phyloP scores from a whole-genome alignment of 768 basidiomycete genomes.

The Pholiota conissans region DNA sequence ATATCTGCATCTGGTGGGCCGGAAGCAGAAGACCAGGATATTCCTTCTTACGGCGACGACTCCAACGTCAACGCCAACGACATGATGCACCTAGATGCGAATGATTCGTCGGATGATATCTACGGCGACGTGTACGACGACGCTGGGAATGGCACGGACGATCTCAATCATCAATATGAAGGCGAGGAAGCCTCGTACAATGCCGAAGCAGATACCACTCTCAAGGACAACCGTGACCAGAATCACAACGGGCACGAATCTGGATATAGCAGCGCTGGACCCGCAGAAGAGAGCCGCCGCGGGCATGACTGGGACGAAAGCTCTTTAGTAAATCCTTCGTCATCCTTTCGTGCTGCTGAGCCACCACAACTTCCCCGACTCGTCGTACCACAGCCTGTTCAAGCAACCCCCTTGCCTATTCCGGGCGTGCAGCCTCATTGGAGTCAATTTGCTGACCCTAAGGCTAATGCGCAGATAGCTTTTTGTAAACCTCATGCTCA shows the following conservation, averaged over 20 bases:
- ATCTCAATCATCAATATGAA: not conserved
- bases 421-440: constrained; percentile 33
- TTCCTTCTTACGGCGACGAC: not conserved
- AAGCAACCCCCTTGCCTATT: constrained; percentile 14
- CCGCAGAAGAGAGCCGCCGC: not conserved
- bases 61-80: not conserved
- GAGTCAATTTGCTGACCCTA: constrained; percentile 44
- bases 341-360: not conserved
- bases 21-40: constrained; percentile 4
- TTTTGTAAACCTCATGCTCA: constrained; percentile 43
- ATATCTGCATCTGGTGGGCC: constrained; percentile 7
- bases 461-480: constrained; percentile 28
- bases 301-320: constrained; percentile 11
- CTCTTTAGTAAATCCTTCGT: not conserved
- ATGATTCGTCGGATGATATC: not conserved
- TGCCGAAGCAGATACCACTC: not conserved
- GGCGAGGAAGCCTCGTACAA: not conserved
- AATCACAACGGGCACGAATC: not conserved
- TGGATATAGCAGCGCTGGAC: not conserved
- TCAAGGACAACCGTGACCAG: not conserved
- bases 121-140: not conserved
- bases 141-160: too few species aligned
- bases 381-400: not conserved
- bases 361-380: not conserved
- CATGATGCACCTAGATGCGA: not conserved